Base-by-base conservation (phyloP, 768 basidiomycete genomes). In the Suillus occidentalis region DNA sequence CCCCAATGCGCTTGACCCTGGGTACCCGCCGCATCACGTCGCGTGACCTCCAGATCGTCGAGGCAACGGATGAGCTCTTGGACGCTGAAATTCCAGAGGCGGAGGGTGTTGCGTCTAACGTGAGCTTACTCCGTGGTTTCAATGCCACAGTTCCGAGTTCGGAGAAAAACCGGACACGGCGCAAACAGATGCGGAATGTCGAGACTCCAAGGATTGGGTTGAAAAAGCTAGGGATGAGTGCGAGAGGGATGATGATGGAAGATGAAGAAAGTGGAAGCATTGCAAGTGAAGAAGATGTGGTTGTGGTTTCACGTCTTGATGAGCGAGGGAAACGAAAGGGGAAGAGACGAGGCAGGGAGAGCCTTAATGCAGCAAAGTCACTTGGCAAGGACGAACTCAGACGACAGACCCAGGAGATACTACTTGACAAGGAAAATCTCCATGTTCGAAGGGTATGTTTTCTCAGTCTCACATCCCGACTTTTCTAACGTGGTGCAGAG, bases 71-170 rank as follows among this genome's bases (percentile, higher is more conserved):
- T 31, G 91, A 93, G 73, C 79, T 95, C 12, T 84, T 95, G 43
- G 78, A 81, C 18, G 83, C 81, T 6, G 87, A 90, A 39, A 84
- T 95, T 2, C 92, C 92, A 3, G 91, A 93, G 69, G 85, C 85
- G 18, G 85, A 86, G 16, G 89, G 87, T 45, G 82, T 89, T 37
- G 89, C 89, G 6, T 83, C 84, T 18, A 85, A 87, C 70, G 88
- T 95, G 60, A 93, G 92, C 70, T 82, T 99, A 40, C 79, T 97
- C 49, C 87, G 90, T 53, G 97, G 97, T 0, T 99, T 98, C 77
- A 91, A 93, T 71, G 97, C 97, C 20, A 98, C 97, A 2, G 91
- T 97, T 50, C 97, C 97, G 14, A 92, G 91, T 72, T 87, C 95
- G 45, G 91, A 94, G 69, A 85, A 88, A 72, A 84, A 92, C 62